Conservation (phyloP, 1,284 basidiomycete genomes). For the Melampsora americana region DNA sequence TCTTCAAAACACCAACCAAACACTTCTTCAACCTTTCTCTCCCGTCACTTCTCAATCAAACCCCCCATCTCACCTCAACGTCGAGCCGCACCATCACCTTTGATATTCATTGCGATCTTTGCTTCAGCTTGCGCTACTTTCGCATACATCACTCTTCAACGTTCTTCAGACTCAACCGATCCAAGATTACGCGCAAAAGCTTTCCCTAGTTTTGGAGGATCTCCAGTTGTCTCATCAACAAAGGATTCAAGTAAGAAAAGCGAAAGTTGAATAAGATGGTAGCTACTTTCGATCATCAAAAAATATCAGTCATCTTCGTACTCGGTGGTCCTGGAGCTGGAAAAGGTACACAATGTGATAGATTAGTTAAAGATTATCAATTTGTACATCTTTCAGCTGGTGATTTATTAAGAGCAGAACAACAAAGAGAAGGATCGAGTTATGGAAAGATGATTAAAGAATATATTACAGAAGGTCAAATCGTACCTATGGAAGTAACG, state of each 20-base stretch:
- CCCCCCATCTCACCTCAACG: not conserved
- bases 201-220: slow-evolving; percentile 41
- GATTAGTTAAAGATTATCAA: slow-evolving; percentile 79
- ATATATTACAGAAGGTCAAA: slow-evolving; percentile 86
- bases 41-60: not conserved
- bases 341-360: slow-evolving; percentile 92
- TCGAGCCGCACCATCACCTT: slow-evolving; percentile 35
- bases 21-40: not conserved
- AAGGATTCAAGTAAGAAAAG: too few relatives aligned
- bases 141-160: slow-evolving; percentile 32
- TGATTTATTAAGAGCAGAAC: slow-evolving; percentile 91
- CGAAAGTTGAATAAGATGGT: slow-evolving; percentile 36
- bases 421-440: slow-evolving; percentile 76
- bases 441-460: slow-evolving; percentile 82
- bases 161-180: slow-evolving; percentile 34
- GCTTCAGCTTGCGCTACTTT: slow-evolving; percentile 32
- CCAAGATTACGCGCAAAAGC: slow-evolving; percentile 37
- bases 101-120: slow-evolving; percentile 40
- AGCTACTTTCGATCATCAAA: slow-evolving; percentile 66
- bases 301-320: slow-evolving; percentile 89
- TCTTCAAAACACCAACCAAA: not conserved
- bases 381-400: slow-evolving; percentile 97
- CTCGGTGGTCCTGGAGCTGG: slow-evolving; percentile 96
- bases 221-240: slow-evolving; percentile 4
- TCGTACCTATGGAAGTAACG: slow-evolving; percentile 96